These are phyloP conservation scores for Pleurotus eryngii DNA, from an alignment of 768 basidiomycete species.

Conservation along the genomic window DNA sequence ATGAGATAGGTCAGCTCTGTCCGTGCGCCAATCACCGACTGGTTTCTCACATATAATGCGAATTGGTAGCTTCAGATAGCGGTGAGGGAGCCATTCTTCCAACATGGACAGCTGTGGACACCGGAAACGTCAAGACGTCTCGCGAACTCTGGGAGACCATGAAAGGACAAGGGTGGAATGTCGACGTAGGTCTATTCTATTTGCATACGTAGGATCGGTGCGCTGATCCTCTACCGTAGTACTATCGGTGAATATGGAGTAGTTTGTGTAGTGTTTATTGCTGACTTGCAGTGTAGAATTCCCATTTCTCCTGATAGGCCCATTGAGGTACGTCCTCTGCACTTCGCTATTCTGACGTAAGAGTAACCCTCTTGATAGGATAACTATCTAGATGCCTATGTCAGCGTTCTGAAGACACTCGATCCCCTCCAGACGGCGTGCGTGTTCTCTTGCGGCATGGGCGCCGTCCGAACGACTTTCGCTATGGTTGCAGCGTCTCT, in stretches of 20 bases:
- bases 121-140: conserved; percentile 78
- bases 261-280: neutral
- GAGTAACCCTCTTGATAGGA: conserved; percentile 43
- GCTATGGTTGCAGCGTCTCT: conserved; percentile 95
- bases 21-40: neutral
- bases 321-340: conserved; percentile 60
- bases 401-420: conserved; percentile 71
- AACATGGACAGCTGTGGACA: conserved; percentile 92
- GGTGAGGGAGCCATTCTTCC: conserved; percentile 83
- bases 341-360: neutral
- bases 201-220: neutral
- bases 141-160: conserved; percentile 82
- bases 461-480: conserved; percentile 93
- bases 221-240: conserved; percentile 35
- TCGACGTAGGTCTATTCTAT: conserved; percentile 57
- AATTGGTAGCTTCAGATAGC: conserved; percentile 41
- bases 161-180: conserved; percentile 82
- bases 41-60: neutral
- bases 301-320: conserved; percentile 93
- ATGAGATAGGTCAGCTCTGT: conserved; percentile 69
- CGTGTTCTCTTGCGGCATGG: conserved; percentile 96
- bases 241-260: conserved; percentile 56
- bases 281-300: conserved; percentile 47
- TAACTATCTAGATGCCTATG: conserved; percentile 94
- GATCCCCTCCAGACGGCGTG: conserved; percentile 81